Conservation (phyloP, 2,329 filamentous ascomycete species). For the Talaromyces sp. region DNA sequence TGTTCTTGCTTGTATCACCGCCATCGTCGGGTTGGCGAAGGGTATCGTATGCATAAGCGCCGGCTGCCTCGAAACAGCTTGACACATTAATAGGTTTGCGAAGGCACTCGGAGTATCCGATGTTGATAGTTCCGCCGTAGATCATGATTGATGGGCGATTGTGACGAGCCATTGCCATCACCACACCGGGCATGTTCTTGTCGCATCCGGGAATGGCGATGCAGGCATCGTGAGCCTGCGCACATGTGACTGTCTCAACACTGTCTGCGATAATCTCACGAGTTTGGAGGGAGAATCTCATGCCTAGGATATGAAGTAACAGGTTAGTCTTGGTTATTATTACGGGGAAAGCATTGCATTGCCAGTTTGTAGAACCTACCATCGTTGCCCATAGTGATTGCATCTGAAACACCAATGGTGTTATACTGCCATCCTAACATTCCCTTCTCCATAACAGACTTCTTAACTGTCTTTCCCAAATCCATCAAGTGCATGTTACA, state of each 20-base stretch:
- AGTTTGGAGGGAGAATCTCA: conserved; percentile 90
- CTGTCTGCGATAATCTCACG: conserved; percentile 92
- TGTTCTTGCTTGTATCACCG: conserved; percentile 65
- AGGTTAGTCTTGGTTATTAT: neutral
- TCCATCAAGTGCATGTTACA: conserved; percentile 84
- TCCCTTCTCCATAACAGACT: conserved; percentile 73
- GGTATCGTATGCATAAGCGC: conserved; percentile 76
- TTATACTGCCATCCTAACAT: conserved; percentile 97
- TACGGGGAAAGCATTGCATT: neutral
- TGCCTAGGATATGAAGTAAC: conserved; percentile 58
- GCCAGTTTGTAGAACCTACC: conserved; percentile 54
- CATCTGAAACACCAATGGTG: conserved; percentile 86
- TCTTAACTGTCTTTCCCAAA: conserved; percentile 84
- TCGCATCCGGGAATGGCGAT: conserved; percentile 93
- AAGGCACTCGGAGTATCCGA: conserved; percentile 78
- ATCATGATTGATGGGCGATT: conserved; percentile 95
- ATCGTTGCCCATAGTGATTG: conserved; percentile 93
- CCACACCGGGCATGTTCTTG: conserved; percentile 94
- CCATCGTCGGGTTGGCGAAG: conserved; percentile 70
- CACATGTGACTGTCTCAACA: conserved; percentile 90
- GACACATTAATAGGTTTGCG: conserved; percentile 83
- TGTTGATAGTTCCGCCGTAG: conserved; percentile 88
- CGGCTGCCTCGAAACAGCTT: conserved; percentile 84
- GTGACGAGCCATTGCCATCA: conserved; percentile 88
- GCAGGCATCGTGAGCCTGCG: conserved; percentile 89